Base-by-base conservation (phyloP, 192 early-diverging fungal species). In the Phycomyces blakesleeanus region DNA sequence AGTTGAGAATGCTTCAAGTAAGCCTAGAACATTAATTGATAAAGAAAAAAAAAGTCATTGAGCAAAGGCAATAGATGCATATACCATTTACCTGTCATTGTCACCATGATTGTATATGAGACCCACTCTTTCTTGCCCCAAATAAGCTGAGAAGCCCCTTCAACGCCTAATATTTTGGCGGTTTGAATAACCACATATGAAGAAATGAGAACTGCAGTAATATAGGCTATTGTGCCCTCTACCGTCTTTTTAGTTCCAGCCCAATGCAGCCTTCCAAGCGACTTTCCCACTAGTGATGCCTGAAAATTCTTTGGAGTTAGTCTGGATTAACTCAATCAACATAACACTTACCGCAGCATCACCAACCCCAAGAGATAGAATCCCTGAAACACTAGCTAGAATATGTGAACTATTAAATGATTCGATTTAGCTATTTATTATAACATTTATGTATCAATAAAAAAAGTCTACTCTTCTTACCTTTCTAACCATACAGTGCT, bases 341-440 rank as follows among this genome's bases (percentile, higher is more conserved):
- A 42, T 10, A 49, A 51, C 4, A 47, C 44, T 47, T 47, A 47
- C 44, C 67, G 89, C 80, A 3, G 93, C 76, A 78, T 98, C 96
- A 3, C 93, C 95, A 59, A 98, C 79, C 2, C 96, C 96, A 34
- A 98, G 66, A 6, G 92, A 78, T 62, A 98, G 70, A 25, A 97
- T 87, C 3, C 96, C 96, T 12, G 89, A 85, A 14, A 93, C 61
- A 24, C 79, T 76, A 52, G 76, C 83, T 47, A 72, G 57, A 18
- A 72, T 61, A 51, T 76, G 76, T 11, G 73, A 71, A 47, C 73
- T 81, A 55, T n/a, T n/a, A n/a, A n/a, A 38, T 38, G 20, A 2
- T 2, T 14, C 25, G 24, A n/a, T n/a, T n/a, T n/a, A n/a, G n/a
- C n/a, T n/a, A n/a, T n/a, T n/a, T n/a, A n/a, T n/a, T n/a, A n/a